Percentiles rank a stretch among this genome's conserved stretches.
Conservation (phyloP, 2,329 filamentous ascomycete genomes). For the Xylariaceae sp. region DNA sequence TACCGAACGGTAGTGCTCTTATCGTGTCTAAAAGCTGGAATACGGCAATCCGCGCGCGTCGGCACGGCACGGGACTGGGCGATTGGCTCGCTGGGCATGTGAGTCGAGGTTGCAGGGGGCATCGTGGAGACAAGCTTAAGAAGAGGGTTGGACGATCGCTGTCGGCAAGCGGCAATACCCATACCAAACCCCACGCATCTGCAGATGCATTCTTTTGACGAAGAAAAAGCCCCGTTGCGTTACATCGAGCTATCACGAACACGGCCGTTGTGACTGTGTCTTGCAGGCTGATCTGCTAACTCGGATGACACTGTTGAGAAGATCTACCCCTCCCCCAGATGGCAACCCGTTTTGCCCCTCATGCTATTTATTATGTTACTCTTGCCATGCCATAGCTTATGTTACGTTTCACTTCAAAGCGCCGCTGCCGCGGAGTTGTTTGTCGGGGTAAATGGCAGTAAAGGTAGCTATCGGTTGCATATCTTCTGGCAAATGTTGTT, state of each 20-base stretch:
- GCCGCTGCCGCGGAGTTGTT: slow-evolving; percentile 27
- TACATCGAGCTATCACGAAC: slow-evolving; percentile 38
- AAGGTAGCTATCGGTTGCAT: not conserved
- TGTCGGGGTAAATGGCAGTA: slow-evolving; percentile 7
- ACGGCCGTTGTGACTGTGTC: slow-evolving; percentile 25
- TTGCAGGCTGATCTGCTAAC: slow-evolving; percentile 19
- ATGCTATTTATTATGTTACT: not conserved
- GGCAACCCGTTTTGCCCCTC: slow-evolving; percentile 12
- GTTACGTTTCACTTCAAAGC: slow-evolving; percentile 21
- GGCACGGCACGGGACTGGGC: slow-evolving; percentile 31
- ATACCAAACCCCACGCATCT: slow-evolving; percentile 33
- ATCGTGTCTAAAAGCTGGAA: slow-evolving; percentile 13
- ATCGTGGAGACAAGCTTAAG: slow-evolving; percentile 21
- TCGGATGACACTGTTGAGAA: slow-evolving; percentile 4
- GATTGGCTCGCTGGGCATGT: slow-evolving; percentile 38
- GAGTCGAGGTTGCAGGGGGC: slow-evolving; percentile 29
- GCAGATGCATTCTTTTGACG: slow-evolving; percentile 27
- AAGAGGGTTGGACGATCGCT: slow-evolving; percentile 35
- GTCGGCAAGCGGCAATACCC: slow-evolving; percentile 37
- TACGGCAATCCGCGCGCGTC: slow-evolving; percentile 5
- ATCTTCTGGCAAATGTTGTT: not conserved
- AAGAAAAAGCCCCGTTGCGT: slow-evolving; percentile 31
- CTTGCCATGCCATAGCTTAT: slow-evolving; percentile 14
- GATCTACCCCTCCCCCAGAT: slow-evolving; percentile 18
- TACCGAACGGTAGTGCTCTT: slow-evolving; percentile 36